Conservation (phyloP, 1,284 basidiomycete species). For the Fomitopsis palustris region DNA sequence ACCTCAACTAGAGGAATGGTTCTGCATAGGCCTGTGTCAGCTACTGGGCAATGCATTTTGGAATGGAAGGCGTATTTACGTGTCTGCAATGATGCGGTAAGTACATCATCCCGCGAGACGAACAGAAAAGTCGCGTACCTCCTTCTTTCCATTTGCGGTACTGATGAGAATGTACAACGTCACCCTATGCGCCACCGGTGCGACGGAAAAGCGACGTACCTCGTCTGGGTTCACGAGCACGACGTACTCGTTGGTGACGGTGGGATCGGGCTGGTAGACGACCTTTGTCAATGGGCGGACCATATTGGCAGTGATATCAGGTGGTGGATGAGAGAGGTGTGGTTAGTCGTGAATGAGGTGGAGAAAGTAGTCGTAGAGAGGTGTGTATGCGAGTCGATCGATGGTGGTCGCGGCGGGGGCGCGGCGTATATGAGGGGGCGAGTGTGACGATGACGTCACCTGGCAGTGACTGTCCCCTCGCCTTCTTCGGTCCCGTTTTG, state of each 20-base stretch:
- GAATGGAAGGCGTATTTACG: conserved; percentile 42
- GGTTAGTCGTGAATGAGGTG: too few species aligned
- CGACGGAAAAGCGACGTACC: conserved; percentile 39
- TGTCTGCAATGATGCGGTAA: conserved; percentile 42
- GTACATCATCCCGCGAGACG: conserved; percentile 15
- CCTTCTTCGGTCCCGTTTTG: neutral
- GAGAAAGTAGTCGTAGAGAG: conserved; percentile 1
- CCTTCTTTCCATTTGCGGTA: conserved; percentile 77
- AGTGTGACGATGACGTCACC: conserved; percentile 6
- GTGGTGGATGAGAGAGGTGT: neutral
- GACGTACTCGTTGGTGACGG: conserved; percentile 67
- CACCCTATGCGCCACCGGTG: conserved; percentile 2
- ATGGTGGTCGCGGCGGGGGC: neutral
- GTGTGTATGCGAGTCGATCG: neutral
- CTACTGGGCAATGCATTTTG: conserved; percentile 1
- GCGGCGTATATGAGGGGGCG: conserved; percentile 3
- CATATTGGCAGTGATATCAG: conserved; percentile 10
- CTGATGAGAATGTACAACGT: conserved; percentile 34
- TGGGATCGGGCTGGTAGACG: conserved; percentile 71
- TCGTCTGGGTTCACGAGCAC: conserved; percentile 64
- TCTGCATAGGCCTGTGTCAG: conserved; percentile 32
- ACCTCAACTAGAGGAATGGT: conserved; percentile 65
- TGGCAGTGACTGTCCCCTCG: neutral
- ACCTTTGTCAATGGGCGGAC: conserved; percentile 52
- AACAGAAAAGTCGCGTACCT: conserved; percentile 42